Conservation (phyloP, 352 stramenopile genomes). For the Pythium rishiriense region DNA sequence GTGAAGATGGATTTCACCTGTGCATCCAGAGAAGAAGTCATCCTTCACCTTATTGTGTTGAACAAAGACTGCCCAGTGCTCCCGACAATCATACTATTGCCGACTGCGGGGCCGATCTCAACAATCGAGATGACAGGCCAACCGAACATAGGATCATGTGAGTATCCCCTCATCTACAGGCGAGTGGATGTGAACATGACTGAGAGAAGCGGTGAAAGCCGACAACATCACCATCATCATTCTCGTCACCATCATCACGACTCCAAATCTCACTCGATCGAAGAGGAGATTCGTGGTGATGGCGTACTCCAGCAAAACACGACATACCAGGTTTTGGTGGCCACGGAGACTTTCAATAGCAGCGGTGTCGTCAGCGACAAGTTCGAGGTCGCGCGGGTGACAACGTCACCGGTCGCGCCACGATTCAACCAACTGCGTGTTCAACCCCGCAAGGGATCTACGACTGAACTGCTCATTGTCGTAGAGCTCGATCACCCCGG, state of each 20-base stretch:
- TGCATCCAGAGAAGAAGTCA: conserved; percentile 41
- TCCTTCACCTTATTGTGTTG: conserved; percentile 61
- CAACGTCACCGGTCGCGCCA: conserved; percentile 46
- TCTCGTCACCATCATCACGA: conserved; percentile 3
- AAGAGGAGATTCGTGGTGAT: conserved; percentile 24
- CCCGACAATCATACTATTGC: conserved; percentile 19
- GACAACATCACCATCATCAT: conserved; percentile 16
- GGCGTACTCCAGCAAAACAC: conserved; percentile 25
- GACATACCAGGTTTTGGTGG: conserved; percentile 31
- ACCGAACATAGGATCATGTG: background rate
- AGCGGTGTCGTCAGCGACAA: conserved; percentile 55
- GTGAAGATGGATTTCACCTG: conserved; percentile 63
- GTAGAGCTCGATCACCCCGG: conserved; percentile 58
- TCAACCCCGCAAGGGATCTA: conserved; percentile 63
- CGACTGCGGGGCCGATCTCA: background rate
- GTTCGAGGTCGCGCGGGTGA: conserved; percentile 40
- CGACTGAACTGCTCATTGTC: conserved; percentile 64
- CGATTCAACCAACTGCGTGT: conserved; percentile 47
- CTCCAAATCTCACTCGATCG: conserved; percentile 1
- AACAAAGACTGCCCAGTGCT: conserved; percentile 32
- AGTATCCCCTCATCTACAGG: conserved; percentile 30
- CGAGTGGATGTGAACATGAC: conserved; percentile 33
- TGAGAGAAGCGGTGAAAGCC: background rate
- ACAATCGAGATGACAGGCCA: conserved; percentile 2
- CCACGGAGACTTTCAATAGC: conserved; percentile 28